Conservation (phyloP, 2,329 filamentous ascomycete genomes). For the Metarhizium anisopliae region DNA sequence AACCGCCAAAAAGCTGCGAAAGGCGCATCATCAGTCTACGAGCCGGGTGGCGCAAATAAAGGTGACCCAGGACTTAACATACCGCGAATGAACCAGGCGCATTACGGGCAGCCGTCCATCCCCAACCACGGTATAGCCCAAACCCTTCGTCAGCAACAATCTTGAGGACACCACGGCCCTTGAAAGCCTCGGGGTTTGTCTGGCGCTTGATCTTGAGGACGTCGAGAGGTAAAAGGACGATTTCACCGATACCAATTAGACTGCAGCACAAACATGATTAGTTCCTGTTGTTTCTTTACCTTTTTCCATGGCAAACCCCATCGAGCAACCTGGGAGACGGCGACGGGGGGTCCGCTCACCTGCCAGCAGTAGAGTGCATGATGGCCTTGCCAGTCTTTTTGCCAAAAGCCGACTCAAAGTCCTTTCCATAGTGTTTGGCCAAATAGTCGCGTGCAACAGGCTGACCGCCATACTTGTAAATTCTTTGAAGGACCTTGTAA, state of each 20-base stretch:
- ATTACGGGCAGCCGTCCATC: constrained; percentile 95
- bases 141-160: constrained; percentile 94
- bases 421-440: constrained; percentile 64
- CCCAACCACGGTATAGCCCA: constrained; percentile 89
- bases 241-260: constrained; percentile 94
- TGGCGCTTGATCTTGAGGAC: constrained; percentile 99
- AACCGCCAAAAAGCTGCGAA: constrained; percentile 85
- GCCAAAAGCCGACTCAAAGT: constrained; percentile 85
- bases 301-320: not conserved
- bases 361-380: constrained; percentile 93
- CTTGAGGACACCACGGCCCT: constrained; percentile 79
- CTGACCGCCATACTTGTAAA: constrained; percentile 99
- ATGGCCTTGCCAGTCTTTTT: constrained; percentile 97
- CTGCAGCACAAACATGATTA: constrained; percentile 32
- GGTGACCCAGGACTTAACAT: constrained; percentile 28
- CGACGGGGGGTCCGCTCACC: constrained; percentile 36
- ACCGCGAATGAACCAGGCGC: constrained; percentile 95
- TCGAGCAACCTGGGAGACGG: not conserved
- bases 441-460: constrained; percentile 91
- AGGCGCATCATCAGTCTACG: not conserved
- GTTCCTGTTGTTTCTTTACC: not conserved
- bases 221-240: constrained; percentile 87
- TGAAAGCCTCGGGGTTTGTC: constrained; percentile 97
- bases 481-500: constrained; percentile 93
- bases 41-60: not conserved